Evolutionary conservation across 2,329 filamentous ascomycete genomes (phyloP).

Genomic region (Malbranchea cinnamomea): DNA sequence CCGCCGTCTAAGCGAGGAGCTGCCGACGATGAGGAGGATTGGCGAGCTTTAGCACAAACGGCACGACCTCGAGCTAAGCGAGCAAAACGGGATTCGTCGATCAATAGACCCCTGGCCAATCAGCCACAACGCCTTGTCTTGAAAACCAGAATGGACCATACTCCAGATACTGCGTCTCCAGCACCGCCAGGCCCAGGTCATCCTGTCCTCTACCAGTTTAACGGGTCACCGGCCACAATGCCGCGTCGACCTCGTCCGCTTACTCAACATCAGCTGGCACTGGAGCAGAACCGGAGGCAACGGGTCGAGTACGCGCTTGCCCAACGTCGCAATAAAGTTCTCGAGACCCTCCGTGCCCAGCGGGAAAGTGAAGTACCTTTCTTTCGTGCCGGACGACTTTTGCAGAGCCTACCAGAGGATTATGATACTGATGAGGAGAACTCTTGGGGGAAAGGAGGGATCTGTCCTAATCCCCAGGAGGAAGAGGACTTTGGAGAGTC

Average conservation of each 20-base stretch:
- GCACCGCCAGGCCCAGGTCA: constrained; percentile 29
- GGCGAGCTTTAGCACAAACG: constrained; percentile 22
- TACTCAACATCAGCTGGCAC: constrained; percentile 35
- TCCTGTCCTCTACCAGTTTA: constrained; percentile 27
- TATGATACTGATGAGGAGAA: constrained; percentile 34
- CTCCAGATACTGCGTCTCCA: constrained; percentile 26
- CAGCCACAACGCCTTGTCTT: constrained; percentile 25
- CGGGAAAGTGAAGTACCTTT: constrained; percentile 27
- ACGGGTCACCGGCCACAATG: constrained; percentile 15
- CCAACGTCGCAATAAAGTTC: constrained; percentile 25
- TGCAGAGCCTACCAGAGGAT: constrained; percentile 27
- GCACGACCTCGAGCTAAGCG: constrained; percentile 26
- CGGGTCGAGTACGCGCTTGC: constrained; percentile 33
- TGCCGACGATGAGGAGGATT: constrained; percentile 23
- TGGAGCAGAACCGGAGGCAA: constrained; percentile 34
- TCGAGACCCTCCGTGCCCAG: constrained; percentile 22
- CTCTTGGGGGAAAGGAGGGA: constrained; percentile 29
- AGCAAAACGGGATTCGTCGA: constrained; percentile 23
- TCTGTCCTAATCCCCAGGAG: constrained; percentile 26
- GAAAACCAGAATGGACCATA: constrained; percentile 31
- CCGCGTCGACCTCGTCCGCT: constrained; percentile 31
- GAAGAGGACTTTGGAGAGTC: constrained; percentile 35
- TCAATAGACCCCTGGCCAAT: constrained; percentile 19
- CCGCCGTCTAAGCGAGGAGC: constrained; percentile 20
- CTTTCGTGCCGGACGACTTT: constrained; percentile 25